Base-by-base conservation (phyloP, 805 yeast species). In the Tetrapisispora pingtungensis region DNA sequence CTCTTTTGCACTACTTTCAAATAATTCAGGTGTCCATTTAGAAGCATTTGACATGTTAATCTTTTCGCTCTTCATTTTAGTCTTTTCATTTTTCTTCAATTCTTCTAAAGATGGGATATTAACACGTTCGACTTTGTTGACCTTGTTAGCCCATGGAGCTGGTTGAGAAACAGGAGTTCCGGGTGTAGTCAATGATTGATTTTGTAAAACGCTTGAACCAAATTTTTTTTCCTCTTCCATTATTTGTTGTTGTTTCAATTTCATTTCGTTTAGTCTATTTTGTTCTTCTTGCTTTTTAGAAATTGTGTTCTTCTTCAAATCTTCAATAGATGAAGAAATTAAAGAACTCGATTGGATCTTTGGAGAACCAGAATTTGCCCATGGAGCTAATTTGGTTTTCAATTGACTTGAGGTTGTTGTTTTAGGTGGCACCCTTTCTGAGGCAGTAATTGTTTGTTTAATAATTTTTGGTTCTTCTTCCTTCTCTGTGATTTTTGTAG, bases 61-160 rank as follows among this genome's bases (percentile, higher is more conserved):
- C 38, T 34, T 39, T 26, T 30, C 40, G 33, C 19, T 42, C 28
- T 41, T 49, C 41, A 38, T 49, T 31, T 44, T 42, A 6, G 51
- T 49, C 22, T 55, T 50, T 33, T 55, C 57, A 20, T 50, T 47
- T 27, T 50, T 49, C 27, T 49, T 40, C 12, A 40, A 32, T 32
- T 42, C 45, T 33, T 42, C 37, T 17, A 57, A 49, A 4, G 62
- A 55, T 3, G 52, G 48, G 22, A 49, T 47, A 35, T 45, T 49
- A 4, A 52, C 49, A n/a, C 57, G 46, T 20, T 47, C 50, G 1
- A 49, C 41, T 27, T 43, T 46, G 13, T 49, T 45, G 18, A 48
- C 41, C 26, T 52, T 55, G 35, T 51, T 54, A 4, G 60, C 61
- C 64, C 65, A 60, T 24, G 64, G 61, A 4, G 66, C 60, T 33